A percentile compares a stretch with the other conserved stretches of the same genome.
phyloP scores from a whole-genome alignment of 805 yeast genomes.

The Spathaspora boniae region DNA sequence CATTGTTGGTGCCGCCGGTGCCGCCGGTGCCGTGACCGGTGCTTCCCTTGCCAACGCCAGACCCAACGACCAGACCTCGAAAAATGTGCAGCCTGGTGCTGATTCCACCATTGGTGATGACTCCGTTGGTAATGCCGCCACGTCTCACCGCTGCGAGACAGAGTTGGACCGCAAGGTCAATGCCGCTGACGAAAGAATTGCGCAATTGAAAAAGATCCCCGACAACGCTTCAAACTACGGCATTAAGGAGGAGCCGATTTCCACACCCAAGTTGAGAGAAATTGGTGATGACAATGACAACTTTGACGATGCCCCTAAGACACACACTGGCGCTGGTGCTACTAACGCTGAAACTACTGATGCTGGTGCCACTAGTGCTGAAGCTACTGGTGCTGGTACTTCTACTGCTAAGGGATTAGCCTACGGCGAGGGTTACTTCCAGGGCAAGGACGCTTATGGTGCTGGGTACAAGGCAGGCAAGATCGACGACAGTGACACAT shows the following conservation, averaged over 20 bases:
- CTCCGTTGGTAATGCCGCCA: neutral
- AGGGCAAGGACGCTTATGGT: conserved; percentile 4
- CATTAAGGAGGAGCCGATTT: conserved; percentile 7
- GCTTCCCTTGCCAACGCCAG: no score
- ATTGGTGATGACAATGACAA: conserved; percentile 6
- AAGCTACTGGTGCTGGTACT: conserved; percentile 7
- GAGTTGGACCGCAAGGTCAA: conserved; percentile 6
- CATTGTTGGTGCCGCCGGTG: conserved; percentile 8
- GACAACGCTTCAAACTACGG: conserved; percentile 11
- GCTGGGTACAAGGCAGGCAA: no score
- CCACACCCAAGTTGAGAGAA: conserved; percentile 7
- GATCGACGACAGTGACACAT: no score
- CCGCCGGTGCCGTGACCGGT: conserved; percentile 12
- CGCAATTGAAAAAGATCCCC: conserved; percentile 7
- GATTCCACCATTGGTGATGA: no score
- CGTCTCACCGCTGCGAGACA: no score
- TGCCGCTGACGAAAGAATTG: conserved; percentile 3
- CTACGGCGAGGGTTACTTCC: conserved; percentile 3
- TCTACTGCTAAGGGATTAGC: conserved; percentile 4
- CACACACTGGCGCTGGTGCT: neutral
- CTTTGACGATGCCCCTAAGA: conserved; percentile 5
- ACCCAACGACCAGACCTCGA: neutral
- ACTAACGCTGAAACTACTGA: neutral
- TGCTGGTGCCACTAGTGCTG: conserved; percentile 4
- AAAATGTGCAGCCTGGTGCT: no score